phyloP scores from a whole-genome alignment of 306 rosid species.

The Vigna angularis region DNA sequence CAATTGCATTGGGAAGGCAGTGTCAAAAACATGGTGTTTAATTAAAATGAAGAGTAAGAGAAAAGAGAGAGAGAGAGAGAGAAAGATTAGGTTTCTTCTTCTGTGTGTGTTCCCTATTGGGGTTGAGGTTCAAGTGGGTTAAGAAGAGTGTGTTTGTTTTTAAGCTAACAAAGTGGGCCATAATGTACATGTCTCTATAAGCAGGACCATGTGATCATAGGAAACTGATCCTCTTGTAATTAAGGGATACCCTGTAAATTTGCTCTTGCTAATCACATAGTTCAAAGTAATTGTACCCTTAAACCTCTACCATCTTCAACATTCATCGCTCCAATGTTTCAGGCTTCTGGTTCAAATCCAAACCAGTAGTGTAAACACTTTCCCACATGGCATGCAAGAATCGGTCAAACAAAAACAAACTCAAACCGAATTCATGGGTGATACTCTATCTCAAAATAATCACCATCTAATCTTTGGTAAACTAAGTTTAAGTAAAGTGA shows the following conservation, averaged over 20 bases:
- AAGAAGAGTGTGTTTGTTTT: constrained; percentile 70
- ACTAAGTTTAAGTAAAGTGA: constrained; percentile 30
- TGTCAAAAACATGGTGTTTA: constrained; percentile 53
- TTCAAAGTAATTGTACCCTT: constrained; percentile 49
- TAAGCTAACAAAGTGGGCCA: constrained; percentile 87
- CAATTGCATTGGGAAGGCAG: constrained; percentile 78
- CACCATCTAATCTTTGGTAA: constrained; percentile 25
- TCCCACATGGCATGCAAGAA: constrained; percentile 48
- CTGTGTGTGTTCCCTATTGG: constrained; percentile 78
- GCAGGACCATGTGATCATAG: constrained; percentile 83
- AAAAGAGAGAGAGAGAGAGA: neutral
- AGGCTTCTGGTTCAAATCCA: constrained; percentile 36
- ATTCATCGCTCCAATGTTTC: constrained; percentile 53
- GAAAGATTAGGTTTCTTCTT: constrained; percentile 46
- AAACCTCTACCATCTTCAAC: constrained; percentile 29
- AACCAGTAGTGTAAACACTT: neutral
- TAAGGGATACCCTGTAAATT: constrained; percentile 2
- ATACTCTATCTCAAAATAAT: constrained; percentile 1
- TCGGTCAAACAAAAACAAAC: constrained; percentile 36
- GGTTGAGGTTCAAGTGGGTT: constrained; percentile 77
- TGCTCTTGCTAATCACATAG: constrained; percentile 42
- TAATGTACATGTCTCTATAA: constrained; percentile 71
- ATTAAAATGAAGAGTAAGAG: constrained; percentile 14
- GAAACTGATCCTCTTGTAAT: constrained; percentile 46
- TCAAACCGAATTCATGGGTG: constrained; percentile 25